Evolutionary conservation across 805 yeast species (phyloP).

Genomic region (Lachancea meyersii): DNA sequence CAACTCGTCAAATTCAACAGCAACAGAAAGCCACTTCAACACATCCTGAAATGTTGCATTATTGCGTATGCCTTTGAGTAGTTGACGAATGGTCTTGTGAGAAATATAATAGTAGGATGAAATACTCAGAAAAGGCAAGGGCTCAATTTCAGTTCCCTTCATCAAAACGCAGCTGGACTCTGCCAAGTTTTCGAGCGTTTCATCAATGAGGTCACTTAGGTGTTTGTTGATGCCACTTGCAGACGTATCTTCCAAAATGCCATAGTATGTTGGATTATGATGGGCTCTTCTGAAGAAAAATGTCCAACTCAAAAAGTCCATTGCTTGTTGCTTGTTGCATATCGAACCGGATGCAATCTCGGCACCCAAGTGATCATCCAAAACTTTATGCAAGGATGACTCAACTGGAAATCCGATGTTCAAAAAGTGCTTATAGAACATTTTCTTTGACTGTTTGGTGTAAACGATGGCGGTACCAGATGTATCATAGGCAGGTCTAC

Average conservation of each 20-base stretch:
- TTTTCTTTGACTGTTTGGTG: conserved; percentile 73
- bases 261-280: conserved; percentile 88
- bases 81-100: conserved; percentile 74
- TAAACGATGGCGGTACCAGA: conserved; percentile 90
- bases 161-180: conserved; percentile 65
- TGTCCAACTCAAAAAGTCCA: conserved; percentile 93
- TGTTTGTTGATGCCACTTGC: conserved; percentile 52
- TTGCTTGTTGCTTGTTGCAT: conserved; percentile 84
- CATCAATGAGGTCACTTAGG: conserved; percentile 61
- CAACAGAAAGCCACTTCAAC: conserved; percentile 42
- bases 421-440: conserved; percentile 79
- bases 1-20: conserved; percentile 77
- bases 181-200: conserved; percentile 56
- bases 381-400: conserved; percentile 65
- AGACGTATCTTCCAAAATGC: conserved; percentile 61
- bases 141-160: conserved; percentile 41
- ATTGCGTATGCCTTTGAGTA: conserved; percentile 47
- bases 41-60: conserved; percentile 40
- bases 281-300: conserved; percentile 90
- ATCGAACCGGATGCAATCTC: conserved; percentile 93
- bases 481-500: conserved; percentile 93
- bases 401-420: conserved; percentile 97
- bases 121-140: conserved; percentile 80
- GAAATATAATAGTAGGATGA: conserved; percentile 90
- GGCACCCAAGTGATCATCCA: conserved; percentile 92